Conservation (phyloP, 2,329 filamentous ascomycete genomes). For the Macrophomina phaseolina region DNA sequence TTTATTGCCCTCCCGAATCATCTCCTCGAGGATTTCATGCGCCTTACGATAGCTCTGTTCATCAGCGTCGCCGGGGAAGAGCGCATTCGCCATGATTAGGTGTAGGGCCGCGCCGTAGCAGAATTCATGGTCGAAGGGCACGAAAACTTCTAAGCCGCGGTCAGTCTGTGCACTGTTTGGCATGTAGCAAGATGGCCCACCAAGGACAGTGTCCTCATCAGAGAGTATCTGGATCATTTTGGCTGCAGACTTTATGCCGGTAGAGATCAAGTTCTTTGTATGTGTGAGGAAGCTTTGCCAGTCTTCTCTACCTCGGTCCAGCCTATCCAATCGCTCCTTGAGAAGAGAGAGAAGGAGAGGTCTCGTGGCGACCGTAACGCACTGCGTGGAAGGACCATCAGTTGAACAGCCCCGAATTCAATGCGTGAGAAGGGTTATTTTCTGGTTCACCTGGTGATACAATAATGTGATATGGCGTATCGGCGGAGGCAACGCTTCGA, state of each 20-base stretch:
- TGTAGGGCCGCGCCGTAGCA: background rate
- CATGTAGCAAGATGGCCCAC: background rate
- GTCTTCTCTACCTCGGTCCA: background rate
- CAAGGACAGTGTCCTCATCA: background rate
- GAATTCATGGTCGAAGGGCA: background rate
- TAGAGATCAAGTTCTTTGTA: conserved; percentile 6
- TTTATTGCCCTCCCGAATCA: background rate
- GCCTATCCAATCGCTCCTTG: conserved; percentile 1
- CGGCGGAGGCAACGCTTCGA: background rate
- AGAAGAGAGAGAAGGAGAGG: conserved; percentile 2
- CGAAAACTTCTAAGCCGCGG: background rate
- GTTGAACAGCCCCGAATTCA: too few relatives aligned
- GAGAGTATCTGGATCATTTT: background rate
- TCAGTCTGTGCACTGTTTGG: background rate
- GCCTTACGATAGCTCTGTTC: background rate
- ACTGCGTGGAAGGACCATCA: background rate
- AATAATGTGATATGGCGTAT: background rate
- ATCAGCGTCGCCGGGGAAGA: background rate
- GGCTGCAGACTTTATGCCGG: conserved; percentile 2
- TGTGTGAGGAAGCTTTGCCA: conserved; percentile 10
- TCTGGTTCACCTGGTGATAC: background rate
- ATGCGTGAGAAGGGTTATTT: background rate
- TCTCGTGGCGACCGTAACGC: background rate
- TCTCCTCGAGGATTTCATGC: background rate
- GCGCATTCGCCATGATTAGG: conserved; percentile 1